A percentile compares a stretch with the other conserved stretches of the same genome.
Evolutionary conservation across 148 eudicot species (phyloP).

Genomic region (Rhododendron ovatum): DNA sequence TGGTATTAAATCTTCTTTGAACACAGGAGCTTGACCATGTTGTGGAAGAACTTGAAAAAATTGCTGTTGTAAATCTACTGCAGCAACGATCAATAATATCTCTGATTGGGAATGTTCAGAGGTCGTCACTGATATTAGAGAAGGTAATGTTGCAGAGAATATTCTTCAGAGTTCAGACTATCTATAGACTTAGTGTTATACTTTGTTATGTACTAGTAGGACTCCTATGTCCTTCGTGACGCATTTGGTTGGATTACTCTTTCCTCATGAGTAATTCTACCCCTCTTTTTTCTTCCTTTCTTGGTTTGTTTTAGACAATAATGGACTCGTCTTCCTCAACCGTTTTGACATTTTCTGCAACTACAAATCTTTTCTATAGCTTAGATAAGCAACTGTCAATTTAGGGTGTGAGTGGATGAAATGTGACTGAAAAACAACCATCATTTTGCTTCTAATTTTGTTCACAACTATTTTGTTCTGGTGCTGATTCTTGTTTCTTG

Average conservation of each 20-base stretch:
- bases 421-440: not conserved
- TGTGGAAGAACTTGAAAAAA: constrained; percentile 80
- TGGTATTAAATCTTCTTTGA: not conserved
- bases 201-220: not conserved
- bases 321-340: not conserved
- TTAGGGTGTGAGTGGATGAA: not conserved
- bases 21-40: constrained; percentile 84
- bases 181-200: not conserved
- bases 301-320: not conserved
- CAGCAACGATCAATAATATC: constrained; percentile 84
- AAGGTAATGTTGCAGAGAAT: constrained; percentile 40
- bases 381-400: not conserved
- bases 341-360: not conserved
- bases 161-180: not conserved
- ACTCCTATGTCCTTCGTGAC: not conserved
- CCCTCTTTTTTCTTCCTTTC: not conserved
- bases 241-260: not conserved
- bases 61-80: constrained; percentile 82
- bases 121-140: constrained; percentile 81
- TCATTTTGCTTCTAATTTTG: not conserved
- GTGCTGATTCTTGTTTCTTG: not conserved
- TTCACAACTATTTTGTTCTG: not conserved
- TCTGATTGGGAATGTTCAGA: constrained; percentile 89
- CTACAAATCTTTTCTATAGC: not conserved
- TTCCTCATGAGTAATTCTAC: not conserved